Base-by-base conservation (phyloP, 1,284 basidiomycete species). In the Anthracocystis walkeri region DNA sequence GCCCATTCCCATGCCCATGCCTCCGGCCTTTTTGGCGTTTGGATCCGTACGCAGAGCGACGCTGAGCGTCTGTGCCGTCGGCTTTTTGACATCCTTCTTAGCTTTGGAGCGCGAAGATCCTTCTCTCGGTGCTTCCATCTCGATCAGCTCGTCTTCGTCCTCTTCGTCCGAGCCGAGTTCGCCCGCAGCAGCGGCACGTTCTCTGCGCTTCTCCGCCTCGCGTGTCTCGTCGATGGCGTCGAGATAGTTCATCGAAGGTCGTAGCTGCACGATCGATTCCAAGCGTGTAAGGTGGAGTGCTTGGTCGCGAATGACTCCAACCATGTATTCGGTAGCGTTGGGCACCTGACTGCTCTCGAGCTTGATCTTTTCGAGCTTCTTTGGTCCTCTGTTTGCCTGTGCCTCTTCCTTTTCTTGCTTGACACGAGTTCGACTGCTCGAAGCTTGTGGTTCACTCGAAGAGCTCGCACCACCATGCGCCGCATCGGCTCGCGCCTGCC, bases 211-310 rank as follows among this genome's bases (percentile, higher is more conserved):
- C 55, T 79, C 74, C 27, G 65, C 67, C 12, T 75, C 75, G 18
- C 76, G 69, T 20, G 78, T 71, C 49, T 80, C 77, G 50, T 76
- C 69, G n/a, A 82, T 51, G 14, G 75, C 77, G 49, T 84, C 83
- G 42, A 84, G 75, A 50, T 84, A 82, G 65, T 82, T 81, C 78
- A 84, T 79, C 55, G 82, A 84, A 5, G 83, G 83, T 7, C 83
- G 74, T 20, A 84, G 61, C 58, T 84, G 83, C 7, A 78, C 65
- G 23, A 81, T 70, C 14, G 79, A 75, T 38, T 80, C 66, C 23
- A 84, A 63, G 4, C 79, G 79, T 0, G 82, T 78, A 8, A 84
- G 74, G 45, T 84, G 83, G 12, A 84, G 68, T 7, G 82, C 82
- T 45, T 75, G 76, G 44, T 84, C 70, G 6, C 75, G 63, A 20